These are phyloP conservation scores for Teratosphaeriaceae sp. DNA, from an alignment of 2,329 filamentous ascomycete species.

Conservation along the genomic window DNA sequence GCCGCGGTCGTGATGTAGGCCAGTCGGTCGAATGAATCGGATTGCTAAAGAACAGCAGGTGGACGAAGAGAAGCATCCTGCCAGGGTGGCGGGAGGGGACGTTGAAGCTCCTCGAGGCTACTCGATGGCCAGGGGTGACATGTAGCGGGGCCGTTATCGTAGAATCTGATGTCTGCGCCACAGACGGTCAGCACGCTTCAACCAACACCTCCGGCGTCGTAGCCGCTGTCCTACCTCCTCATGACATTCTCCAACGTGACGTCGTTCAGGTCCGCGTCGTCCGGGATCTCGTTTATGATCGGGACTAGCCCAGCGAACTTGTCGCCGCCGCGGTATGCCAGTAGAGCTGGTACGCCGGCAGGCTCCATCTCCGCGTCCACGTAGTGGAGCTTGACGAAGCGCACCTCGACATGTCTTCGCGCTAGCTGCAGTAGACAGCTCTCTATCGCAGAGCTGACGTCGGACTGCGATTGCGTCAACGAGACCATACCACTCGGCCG, in stretches of 20 bases:
- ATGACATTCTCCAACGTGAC: constrained; percentile 52
- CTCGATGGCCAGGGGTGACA: too few relatives aligned
- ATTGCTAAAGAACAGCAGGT: not conserved
- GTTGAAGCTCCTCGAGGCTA: too few relatives aligned
- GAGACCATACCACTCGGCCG: not conserved
- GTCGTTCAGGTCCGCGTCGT: constrained; percentile 45
- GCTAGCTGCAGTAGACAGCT: constrained; percentile 71
- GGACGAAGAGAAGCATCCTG: not conserved
- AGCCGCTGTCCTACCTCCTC: constrained; percentile 34
- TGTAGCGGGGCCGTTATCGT: constrained; percentile 1
- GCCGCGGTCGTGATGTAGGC: too few relatives aligned
- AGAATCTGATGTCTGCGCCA: constrained; percentile 9
- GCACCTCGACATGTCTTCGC: constrained; percentile 59
- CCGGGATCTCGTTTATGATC: constrained; percentile 76
- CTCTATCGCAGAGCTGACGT: constrained; percentile 73
- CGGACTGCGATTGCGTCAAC: constrained; percentile 51
- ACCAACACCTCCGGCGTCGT: not conserved
- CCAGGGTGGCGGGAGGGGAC: too few relatives aligned
- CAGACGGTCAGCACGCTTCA: not conserved
- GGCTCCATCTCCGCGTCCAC: constrained; percentile 92
- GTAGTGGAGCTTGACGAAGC: constrained; percentile 87
- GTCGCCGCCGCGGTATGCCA: constrained; percentile 85
- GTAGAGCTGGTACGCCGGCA: constrained; percentile 75
- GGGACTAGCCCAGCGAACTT: constrained; percentile 87
- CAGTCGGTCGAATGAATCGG: too few relatives aligned